Conservation (phyloP, 148 eudicot species). For the Vaccinium darrowii region DNA sequence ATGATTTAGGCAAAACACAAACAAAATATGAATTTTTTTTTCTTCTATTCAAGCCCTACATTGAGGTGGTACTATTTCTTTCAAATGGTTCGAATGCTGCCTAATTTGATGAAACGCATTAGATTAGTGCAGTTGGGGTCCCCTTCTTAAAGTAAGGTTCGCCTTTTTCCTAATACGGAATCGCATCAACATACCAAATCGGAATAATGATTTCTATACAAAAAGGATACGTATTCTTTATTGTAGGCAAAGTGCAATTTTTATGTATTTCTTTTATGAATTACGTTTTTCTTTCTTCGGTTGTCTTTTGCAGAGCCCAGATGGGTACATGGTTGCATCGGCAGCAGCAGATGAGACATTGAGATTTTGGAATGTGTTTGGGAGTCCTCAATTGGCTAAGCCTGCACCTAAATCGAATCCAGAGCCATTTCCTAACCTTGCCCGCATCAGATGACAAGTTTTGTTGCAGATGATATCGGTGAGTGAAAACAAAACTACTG, state of each 20-base stretch:
- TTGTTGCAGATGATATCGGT: neutral
- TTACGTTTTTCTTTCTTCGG: neutral
- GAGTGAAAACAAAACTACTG: neutral
- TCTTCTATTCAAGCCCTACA: no score
- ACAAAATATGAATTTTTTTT: no score
- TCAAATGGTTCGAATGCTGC: no score
- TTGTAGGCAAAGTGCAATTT: neutral
- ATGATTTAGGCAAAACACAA: no score
- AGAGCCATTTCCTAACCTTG: constrained; percentile 35
- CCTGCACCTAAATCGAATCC: constrained; percentile 10
- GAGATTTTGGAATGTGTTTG: constrained; percentile 43
- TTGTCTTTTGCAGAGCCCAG: constrained; percentile 36
- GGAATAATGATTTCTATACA: no score
- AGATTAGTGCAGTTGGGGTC: no score
- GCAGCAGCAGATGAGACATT: constrained; percentile 41
- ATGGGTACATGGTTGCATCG: constrained; percentile 40
- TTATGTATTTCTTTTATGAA: neutral
- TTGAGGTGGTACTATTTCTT: no score
- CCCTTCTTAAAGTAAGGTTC: no score
- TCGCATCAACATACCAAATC: no score
- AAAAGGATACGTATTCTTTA: no score
- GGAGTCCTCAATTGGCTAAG: constrained; percentile 31
- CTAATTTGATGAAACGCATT: no score
- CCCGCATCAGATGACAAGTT: constrained; percentile 33
- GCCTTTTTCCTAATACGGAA: no score